A percentile compares a stretch with the other conserved stretches of the same genome.
Evolutionary conservation across 768 basidiomycete genomes (phyloP).

Genomic region (Boletus coccyginus): DNA sequence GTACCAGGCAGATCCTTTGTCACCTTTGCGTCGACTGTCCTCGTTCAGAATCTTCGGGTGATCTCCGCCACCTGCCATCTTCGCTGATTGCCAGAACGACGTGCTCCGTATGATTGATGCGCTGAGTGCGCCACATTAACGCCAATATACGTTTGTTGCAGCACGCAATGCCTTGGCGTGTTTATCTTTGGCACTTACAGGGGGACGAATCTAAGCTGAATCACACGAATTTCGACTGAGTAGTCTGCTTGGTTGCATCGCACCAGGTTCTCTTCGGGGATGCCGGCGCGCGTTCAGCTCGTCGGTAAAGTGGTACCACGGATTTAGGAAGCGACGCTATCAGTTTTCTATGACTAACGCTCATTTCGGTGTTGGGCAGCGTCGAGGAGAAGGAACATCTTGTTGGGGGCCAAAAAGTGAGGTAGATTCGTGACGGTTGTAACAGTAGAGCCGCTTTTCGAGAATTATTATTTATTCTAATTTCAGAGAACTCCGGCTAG

Average conservation of each 20-base stretch:
- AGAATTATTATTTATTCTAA: conserved; percentile 32
- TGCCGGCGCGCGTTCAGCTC: not conserved
- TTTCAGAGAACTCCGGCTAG: conserved; percentile 30
- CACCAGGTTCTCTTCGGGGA: not conserved
- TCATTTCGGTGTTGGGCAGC: not conserved
- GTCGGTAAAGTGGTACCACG: not conserved
- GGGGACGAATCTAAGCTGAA: no score
- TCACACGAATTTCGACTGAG: not conserved
- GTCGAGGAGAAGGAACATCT: not conserved
- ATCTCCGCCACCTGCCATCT: conserved; percentile 4
- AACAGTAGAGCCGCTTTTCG: conserved; percentile 18
- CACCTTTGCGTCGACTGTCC: conserved; percentile 1
- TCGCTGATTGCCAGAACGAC: not conserved
- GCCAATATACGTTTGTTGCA: not conserved
- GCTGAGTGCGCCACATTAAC: not conserved
- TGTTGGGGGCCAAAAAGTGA: not conserved
- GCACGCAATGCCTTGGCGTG: not conserved
- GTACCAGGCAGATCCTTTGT: not conserved
- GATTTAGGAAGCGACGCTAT: not conserved
- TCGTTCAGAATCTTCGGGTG: not conserved
- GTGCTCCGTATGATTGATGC: not conserved
- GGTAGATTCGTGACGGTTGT: conserved; percentile 6
- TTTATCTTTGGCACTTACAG: not conserved
- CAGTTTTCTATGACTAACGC: not conserved
- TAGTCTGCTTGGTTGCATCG: not conserved